Evolutionary conservation across 1,139 yeast genomes (phyloP).

Genomic region (Blastobotrys buckinghamii): DNA sequence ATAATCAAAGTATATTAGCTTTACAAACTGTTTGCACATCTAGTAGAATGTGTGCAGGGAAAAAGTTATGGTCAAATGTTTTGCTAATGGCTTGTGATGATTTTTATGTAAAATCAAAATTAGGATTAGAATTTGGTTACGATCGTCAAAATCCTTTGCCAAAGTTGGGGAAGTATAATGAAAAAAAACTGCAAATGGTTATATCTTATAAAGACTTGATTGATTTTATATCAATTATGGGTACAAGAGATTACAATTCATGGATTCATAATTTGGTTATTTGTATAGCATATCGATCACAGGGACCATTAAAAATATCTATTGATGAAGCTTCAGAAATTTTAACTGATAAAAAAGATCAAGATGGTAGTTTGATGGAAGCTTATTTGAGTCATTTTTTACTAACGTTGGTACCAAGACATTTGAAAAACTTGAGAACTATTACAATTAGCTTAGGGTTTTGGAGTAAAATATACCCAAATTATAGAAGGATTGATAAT

Average conservation of each 20-base stretch:
- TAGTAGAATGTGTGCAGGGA: slow-evolving; percentile 1
- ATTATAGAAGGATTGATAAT: neutral
- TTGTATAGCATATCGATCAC: slow-evolving; percentile 9
- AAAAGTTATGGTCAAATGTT: slow-evolving; percentile 5
- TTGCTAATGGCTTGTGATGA: slow-evolving; percentile 6
- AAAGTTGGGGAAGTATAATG: too few species aligned
- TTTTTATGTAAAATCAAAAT: slow-evolving; percentile 3
- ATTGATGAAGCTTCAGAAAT: neutral
- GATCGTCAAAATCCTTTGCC: slow-evolving; percentile 8
- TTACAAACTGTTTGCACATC: slow-evolving; percentile 5
- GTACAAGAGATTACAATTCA: neutral
- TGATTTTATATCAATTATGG: neutral
- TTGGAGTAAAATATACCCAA: neutral
- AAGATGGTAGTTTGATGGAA: slow-evolving; percentile 4
- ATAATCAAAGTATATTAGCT: neutral
- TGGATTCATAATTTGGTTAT: slow-evolving; percentile 8
- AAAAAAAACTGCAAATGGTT: neutral
- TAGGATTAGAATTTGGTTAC: slow-evolving; percentile 8
- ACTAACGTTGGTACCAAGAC: slow-evolving; percentile 3
- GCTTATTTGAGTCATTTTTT: neutral
- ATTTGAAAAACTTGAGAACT: slow-evolving; percentile 6
- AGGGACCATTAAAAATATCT: slow-evolving; percentile 1
- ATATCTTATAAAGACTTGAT: neutral
- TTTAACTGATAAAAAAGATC: neutral
- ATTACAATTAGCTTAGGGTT: slow-evolving; percentile 3